Conservation (phyloP, 148 eudicot species). For the Diospyros lotus region DNA sequence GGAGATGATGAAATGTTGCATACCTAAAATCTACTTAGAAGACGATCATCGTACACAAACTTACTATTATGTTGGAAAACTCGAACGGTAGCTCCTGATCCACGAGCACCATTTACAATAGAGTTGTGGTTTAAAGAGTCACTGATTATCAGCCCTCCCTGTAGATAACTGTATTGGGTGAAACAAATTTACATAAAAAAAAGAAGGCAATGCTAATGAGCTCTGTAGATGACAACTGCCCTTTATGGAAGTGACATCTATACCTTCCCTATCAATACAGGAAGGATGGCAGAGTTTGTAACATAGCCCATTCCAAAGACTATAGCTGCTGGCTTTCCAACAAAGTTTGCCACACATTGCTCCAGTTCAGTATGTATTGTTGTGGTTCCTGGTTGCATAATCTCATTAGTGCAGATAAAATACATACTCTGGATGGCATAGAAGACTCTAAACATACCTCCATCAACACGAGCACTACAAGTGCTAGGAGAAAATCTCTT, state of each 20-base stretch:
- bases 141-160: conserved; percentile 95
- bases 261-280: conserved; percentile 90
- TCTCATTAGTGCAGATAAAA: conserved; percentile 18
- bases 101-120: conserved; percentile 94
- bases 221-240: neutral
- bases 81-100: conserved; percentile 83
- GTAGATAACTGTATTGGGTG: conserved; percentile 20
- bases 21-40: neutral
- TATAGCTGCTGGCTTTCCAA: conserved; percentile 85
- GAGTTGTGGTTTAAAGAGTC: conserved; percentile 98
- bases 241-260: neutral
- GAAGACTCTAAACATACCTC: conserved; percentile 46
- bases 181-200: too few species aligned
- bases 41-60: conserved; percentile 23
- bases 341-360: conserved; percentile 80
- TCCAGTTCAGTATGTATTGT: conserved; percentile 72
- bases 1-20: neutral
- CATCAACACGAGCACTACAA: conserved; percentile 85
- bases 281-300: conserved; percentile 91
- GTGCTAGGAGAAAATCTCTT: conserved; percentile 76
- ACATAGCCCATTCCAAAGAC: conserved; percentile 96
- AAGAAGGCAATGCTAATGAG: neutral
- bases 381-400: conserved; percentile 60
- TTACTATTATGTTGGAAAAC: conserved; percentile 96
- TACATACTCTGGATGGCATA: neutral